Base-by-base conservation (phyloP, 176 grass and related monocot genomes). In the Triticum dicoccoides region DNA sequence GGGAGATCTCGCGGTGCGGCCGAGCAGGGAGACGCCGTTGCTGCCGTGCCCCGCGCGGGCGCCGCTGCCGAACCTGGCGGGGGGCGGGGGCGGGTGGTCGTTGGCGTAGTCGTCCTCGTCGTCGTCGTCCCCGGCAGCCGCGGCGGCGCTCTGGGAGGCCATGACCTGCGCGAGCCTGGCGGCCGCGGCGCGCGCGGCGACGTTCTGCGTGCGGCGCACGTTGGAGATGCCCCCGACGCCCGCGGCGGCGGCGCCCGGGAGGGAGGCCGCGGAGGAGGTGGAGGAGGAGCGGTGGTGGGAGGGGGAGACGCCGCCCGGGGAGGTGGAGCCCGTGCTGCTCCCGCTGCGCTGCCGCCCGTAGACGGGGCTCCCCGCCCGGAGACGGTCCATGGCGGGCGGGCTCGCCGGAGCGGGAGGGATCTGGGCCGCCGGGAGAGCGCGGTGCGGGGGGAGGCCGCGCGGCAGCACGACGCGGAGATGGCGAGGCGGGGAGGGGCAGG, bases 111-210 rank as follows among this genome's bases (percentile, higher is more conserved):
- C 89, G 5, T 95, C 93, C 3, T 98, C 93, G 6, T 96, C 92
- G 0, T 99, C 96, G 42, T 96, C 96, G 77, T 94, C 92, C 33
- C 93, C 94, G 27, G 90, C 87, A 56, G 83, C 92, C n/a, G 84
- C 90, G 15, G 90, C 89, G 65, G 90, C 90, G 77, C 86, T 96
- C 89, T 97, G 94, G 5, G 97, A 99, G 25, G 97, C 92, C 97
- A 99, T 99, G 42, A 99, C 97, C 83, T 99, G 97, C 47, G 94
- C 92, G 20, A 99, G 97, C 56, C 97, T 87, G 1, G 97, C 94
- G 29, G 97, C 97, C 45, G 94, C 97, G n/a, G 97, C 97, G 45
- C 92, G 90, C 61, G 97, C 97, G 11, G 94, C 94, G 18, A 99
- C 97, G 88, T 99, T 99, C 94, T 99, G 92, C 38, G 97, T 92